phyloP scores from a whole-genome alignment of 148 eudicot genomes.

The Linanthus parryae region DNA sequence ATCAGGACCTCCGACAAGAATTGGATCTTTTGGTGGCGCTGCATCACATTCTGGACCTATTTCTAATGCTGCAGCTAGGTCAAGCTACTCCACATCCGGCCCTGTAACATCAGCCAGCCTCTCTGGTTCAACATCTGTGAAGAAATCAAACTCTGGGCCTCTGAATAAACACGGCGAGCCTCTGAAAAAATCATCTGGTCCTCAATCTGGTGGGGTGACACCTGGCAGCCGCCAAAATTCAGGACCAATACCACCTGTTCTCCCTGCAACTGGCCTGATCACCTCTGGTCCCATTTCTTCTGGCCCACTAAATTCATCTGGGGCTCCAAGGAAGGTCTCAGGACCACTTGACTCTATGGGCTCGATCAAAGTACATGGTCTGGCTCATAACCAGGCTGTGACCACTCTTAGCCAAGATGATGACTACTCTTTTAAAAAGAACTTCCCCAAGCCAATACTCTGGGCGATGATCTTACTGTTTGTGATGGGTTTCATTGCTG shows the following conservation, averaged over 20 bases:
- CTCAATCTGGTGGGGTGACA: conserved; percentile 43
- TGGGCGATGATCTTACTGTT: conserved; percentile 80
- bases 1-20: conserved; percentile 59
- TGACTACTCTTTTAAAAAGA: conserved; percentile 68
- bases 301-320: conserved; percentile 83
- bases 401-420: conserved; percentile 71
- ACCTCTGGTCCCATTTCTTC: conserved; percentile 89
- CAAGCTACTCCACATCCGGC: conserved; percentile 32
- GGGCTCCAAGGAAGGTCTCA: conserved; percentile 73
- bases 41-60: conserved; percentile 89
- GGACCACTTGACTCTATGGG: conserved; percentile 67
- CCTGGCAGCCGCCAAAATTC: conserved; percentile 43
- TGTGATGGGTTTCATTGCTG: conserved; percentile 96
- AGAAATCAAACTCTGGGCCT: conserved; percentile 88
- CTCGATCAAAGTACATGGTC: conserved; percentile 47
- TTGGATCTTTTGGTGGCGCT: conserved; percentile 75
- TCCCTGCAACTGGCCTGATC: conserved; percentile 86
- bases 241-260: conserved; percentile 72
- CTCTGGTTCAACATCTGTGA: conserved; percentile 51
- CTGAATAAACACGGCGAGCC: conserved; percentile 69
- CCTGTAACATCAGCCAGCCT: conserved; percentile 44
- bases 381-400: conserved; percentile 69
- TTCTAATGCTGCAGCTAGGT: conserved; percentile 46
- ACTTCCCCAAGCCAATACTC: conserved; percentile 69
- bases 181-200: conserved; percentile 40